These are phyloP conservation scores for Candida sp. DNA, from an alignment of 1,139 yeast genomes.

Conservation along the genomic window DNA sequence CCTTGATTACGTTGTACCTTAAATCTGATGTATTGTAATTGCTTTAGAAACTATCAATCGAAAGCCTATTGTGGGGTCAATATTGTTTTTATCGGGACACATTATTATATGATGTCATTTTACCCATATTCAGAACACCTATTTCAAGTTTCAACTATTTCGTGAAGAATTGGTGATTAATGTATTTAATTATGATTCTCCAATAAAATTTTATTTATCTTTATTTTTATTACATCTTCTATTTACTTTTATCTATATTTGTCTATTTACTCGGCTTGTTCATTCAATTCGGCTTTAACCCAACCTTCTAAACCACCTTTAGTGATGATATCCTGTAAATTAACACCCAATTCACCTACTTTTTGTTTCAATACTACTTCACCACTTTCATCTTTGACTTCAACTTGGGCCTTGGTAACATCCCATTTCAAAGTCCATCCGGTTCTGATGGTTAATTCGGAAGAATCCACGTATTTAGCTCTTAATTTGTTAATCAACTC, in stretches of 20 bases:
- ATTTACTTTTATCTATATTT: not conserved
- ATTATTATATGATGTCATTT: too few species aligned
- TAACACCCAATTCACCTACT: slow-evolving; percentile 94
- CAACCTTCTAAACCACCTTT: slow-evolving; percentile 98
- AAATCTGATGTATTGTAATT: too few species aligned
- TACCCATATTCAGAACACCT: too few species aligned
- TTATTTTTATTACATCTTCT: too few species aligned
- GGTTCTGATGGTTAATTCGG: slow-evolving; percentile 86
- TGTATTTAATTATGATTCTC: too few species aligned
- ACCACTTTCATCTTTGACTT: slow-evolving; percentile 60
- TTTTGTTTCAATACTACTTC: slow-evolving; percentile 74
- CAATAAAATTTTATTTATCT: too few species aligned
- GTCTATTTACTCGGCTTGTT: not conserved
- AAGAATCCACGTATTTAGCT: slow-evolving; percentile 52
- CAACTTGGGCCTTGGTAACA: slow-evolving; percentile 77
- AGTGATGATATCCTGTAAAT: slow-evolving; percentile 93
- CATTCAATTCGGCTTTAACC: slow-evolving; percentile 73
- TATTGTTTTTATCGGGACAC: too few species aligned
- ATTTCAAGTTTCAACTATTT: too few species aligned
- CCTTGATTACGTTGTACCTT: too few species aligned
- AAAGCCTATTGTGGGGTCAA: too few species aligned
- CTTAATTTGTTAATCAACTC: slow-evolving; percentile 75
- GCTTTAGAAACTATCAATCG: too few species aligned
- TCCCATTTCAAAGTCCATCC: slow-evolving; percentile 96
- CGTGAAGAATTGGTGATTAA: too few species aligned